Conservation (phyloP, 1,139 yeast species). For the Zygoascus hellenicus region DNA sequence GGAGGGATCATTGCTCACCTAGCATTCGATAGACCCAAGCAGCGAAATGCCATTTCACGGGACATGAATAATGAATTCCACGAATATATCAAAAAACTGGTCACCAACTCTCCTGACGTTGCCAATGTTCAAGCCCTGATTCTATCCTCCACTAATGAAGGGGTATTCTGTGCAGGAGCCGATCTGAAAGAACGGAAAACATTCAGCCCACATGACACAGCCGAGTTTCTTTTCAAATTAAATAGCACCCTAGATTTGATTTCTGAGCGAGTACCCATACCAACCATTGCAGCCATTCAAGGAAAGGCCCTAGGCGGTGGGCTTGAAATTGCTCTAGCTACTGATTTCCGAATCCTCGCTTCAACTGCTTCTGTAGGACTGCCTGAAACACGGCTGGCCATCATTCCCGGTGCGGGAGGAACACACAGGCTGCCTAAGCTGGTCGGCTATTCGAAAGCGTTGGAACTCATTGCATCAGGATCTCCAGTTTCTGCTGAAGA, state of each 20-base stretch:
- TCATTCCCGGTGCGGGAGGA: conserved; percentile 33
- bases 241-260: conserved; percentile 27
- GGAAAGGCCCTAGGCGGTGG: conserved; percentile 34
- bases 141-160: conserved; percentile 26
- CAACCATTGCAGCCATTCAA: conserved; percentile 30
- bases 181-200: conserved; percentile 33
- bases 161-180: conserved; percentile 34
- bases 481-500: conserved; percentile 26
- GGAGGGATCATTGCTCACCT: conserved; percentile 24
- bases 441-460: conserved; percentile 28
- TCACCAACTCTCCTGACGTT: conserved; percentile 19
- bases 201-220: conserved; percentile 28
- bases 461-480: conserved; percentile 29
- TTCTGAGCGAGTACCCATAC: conserved; percentile 25
- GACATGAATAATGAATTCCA: conserved; percentile 27
- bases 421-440: conserved; percentile 30
- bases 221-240: conserved; percentile 26
- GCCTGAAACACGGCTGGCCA: conserved; percentile 30
- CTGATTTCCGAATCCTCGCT: conserved; percentile 29
- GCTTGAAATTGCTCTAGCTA: conserved; percentile 28
- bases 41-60: conserved; percentile 31
- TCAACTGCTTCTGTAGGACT: conserved; percentile 24
- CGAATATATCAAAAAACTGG: conserved; percentile 21
- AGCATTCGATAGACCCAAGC: conserved; percentile 30
- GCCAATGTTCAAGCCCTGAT: conserved; percentile 28